Evolutionary conservation across 495 filamentous ascomycete genomes (phyloP).

Genomic region (Glonium stellatum): DNA sequence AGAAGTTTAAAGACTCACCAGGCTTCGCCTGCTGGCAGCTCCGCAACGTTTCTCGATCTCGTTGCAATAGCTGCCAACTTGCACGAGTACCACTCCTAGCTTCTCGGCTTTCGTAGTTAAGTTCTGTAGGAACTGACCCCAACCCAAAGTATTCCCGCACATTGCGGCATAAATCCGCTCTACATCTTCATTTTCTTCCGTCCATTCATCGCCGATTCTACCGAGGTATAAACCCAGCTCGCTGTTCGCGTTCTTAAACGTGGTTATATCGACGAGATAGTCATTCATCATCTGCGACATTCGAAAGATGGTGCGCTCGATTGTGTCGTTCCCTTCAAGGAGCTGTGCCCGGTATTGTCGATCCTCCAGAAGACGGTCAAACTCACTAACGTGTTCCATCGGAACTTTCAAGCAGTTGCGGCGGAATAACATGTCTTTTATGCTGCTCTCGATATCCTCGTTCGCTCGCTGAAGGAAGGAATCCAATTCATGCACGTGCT

Average conservation of each 20-base stretch:
- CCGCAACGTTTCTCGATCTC: conserved; percentile 39
- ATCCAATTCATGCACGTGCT: conserved; percentile 89
- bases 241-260: conserved; percentile 68
- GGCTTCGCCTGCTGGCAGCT: conserved; percentile 34
- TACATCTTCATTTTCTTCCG: conserved; percentile 27
- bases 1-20: conserved; percentile 18
- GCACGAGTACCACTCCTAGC: conserved; percentile 31
- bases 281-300: conserved; percentile 69
- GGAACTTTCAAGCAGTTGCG: conserved; percentile 76
- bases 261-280: conserved; percentile 65
- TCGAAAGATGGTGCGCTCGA: conserved; percentile 78
- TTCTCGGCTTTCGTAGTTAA: conserved; percentile 34
- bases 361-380: conserved; percentile 84
- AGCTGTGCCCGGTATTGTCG: conserved; percentile 73
- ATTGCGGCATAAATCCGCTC: conserved; percentile 32
- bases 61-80: conserved; percentile 33
- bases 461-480: conserved; percentile 76
- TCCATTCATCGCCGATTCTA: conserved; percentile 51
- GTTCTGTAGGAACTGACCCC: conserved; percentile 31
- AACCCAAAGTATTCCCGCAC: conserved; percentile 37
- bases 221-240: conserved; percentile 71
- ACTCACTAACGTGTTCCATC: conserved; percentile 72
- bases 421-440: conserved; percentile 70
- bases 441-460: conserved; percentile 80
- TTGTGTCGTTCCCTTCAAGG: conserved; percentile 79